These are phyloP conservation scores for Rhododendron mucronatum DNA, from an alignment of 148 eudicot genomes.

Conservation along the genomic window DNA sequence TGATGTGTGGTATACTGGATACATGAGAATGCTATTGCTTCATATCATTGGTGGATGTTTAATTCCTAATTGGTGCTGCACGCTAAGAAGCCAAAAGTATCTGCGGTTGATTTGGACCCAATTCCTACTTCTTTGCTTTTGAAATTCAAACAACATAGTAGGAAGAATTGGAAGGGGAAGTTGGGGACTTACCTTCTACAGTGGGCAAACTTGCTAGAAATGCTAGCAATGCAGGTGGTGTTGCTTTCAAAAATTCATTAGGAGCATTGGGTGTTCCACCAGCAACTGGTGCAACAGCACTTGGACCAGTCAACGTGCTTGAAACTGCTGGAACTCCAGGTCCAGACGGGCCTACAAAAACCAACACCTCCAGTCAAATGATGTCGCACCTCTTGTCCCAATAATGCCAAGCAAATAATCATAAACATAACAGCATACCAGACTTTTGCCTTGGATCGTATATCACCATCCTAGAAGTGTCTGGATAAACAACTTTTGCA, in stretches of 20 bases:
- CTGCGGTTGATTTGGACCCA: neutral
- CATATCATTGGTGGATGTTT: neutral
- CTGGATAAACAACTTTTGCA: conserved; percentile 62
- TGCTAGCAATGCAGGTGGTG: conserved; percentile 67
- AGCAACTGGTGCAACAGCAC: conserved; percentile 13
- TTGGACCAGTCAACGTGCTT: conserved; percentile 23
- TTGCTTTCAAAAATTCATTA: conserved; percentile 62
- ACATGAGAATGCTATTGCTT: neutral
- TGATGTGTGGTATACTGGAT: neutral
- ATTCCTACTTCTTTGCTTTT: neutral
- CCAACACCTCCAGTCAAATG: conserved; percentile 25
- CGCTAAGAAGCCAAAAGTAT: neutral
- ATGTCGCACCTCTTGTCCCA: neutral
- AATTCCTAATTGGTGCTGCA: neutral
- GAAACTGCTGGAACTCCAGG: conserved; percentile 41
- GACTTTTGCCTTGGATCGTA: conserved; percentile 72
- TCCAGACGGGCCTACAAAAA: conserved; percentile 33
- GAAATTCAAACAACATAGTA: neutral
- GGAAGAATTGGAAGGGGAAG: neutral
- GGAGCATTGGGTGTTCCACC: conserved; percentile 34
- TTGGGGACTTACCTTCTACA: conserved; percentile 58
- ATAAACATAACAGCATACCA: conserved; percentile 37
- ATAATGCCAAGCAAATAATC: neutral
- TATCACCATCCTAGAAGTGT: conserved; percentile 66
- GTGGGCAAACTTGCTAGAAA: conserved; percentile 74